Conservation (phyloP, 1,284 basidiomycete species). For the Trametes polyzona region DNA sequence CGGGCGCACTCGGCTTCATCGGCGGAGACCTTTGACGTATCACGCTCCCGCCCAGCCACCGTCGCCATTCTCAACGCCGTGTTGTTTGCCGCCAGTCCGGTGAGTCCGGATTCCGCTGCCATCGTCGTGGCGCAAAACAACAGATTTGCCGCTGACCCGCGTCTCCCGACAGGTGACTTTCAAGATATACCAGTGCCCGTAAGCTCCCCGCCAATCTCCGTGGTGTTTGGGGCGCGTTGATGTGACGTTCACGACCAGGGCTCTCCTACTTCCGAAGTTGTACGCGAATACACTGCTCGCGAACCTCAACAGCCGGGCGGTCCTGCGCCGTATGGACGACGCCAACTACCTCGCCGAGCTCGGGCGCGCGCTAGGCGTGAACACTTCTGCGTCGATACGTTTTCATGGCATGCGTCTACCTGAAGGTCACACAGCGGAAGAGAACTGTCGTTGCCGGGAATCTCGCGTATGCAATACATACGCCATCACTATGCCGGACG, state of each 20-base stretch:
- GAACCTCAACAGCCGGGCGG: conserved; percentile 14
- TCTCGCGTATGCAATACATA: too few relatives aligned
- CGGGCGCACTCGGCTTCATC: neutral
- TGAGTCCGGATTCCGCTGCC: neutral
- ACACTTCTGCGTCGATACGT: too few relatives aligned
- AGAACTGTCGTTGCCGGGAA: too few relatives aligned
- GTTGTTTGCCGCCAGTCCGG: neutral
- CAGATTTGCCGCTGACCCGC: neutral
- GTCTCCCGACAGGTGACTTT: neutral
- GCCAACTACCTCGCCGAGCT: neutral
- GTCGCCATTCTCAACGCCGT: conserved; percentile 6
- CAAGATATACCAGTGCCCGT: neutral
- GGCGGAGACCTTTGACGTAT: neutral
- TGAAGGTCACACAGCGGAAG: too few relatives aligned
- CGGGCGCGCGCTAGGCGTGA: too few relatives aligned
- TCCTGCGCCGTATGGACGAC: neutral
- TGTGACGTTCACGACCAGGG: neutral
- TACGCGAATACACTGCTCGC: conserved; percentile 15
- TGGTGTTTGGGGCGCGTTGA: neutral
- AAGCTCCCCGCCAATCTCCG: neutral
- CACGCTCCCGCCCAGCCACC: neutral
- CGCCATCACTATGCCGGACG: too few relatives aligned
- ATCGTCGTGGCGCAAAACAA: too few relatives aligned
- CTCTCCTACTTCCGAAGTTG: conserved; percentile 15
- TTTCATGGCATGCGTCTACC: too few relatives aligned